phyloP scores from a whole-genome alignment of 352 stramenopile genomes.

The Phytophthora ramorum region DNA sequence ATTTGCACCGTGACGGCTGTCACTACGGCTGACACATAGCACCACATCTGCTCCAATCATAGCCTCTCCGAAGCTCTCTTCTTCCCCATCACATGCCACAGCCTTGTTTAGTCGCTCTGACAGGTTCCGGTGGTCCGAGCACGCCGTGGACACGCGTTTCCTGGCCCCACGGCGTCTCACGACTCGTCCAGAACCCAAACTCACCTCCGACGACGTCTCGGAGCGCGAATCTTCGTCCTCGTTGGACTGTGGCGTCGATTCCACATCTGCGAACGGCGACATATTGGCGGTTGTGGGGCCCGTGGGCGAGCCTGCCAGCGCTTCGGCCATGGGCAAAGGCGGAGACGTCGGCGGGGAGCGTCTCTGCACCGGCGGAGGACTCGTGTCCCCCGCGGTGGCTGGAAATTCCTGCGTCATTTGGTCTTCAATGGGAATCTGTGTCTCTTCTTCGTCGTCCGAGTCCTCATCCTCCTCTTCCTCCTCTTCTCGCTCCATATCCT shows the following conservation, averaged over 20 bases:
- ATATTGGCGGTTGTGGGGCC: slow-evolving; percentile 17
- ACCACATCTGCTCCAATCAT: slow-evolving; percentile 80
- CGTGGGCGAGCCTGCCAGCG: slow-evolving; percentile 16
- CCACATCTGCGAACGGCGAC: slow-evolving; percentile 53
- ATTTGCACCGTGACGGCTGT: slow-evolving; percentile 15
- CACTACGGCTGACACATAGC: slow-evolving; percentile 52
- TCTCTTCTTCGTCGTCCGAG: slow-evolving; percentile 44
- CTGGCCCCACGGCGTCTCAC: slow-evolving; percentile 24
- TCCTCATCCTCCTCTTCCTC: slow-evolving; percentile 34
- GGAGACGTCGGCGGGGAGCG: slow-evolving; percentile 34
- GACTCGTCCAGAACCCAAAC: slow-evolving; percentile 36
- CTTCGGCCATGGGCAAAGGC: slow-evolving; percentile 30
- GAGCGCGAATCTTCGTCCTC: slow-evolving; percentile 85
- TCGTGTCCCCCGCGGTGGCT: slow-evolving; percentile 29
- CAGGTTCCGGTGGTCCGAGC: slow-evolving; percentile 73
- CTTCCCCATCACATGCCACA: slow-evolving; percentile 30
- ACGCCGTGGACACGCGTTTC: slow-evolving; percentile 53
- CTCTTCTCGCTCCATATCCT: slow-evolving; percentile 40
- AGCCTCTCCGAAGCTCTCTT: slow-evolving; percentile 54
- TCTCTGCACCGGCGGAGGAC: slow-evolving; percentile 22
- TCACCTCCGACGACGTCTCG: slow-evolving; percentile 75
- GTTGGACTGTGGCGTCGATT: slow-evolving; percentile 60
- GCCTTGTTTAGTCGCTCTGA: slow-evolving; percentile 65
- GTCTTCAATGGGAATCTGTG: slow-evolving; percentile 41
- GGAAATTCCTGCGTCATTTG: slow-evolving; percentile 43